Conservation (phyloP, 352 stramenopile species). For the Pilasporangium apinafurcum region DNA sequence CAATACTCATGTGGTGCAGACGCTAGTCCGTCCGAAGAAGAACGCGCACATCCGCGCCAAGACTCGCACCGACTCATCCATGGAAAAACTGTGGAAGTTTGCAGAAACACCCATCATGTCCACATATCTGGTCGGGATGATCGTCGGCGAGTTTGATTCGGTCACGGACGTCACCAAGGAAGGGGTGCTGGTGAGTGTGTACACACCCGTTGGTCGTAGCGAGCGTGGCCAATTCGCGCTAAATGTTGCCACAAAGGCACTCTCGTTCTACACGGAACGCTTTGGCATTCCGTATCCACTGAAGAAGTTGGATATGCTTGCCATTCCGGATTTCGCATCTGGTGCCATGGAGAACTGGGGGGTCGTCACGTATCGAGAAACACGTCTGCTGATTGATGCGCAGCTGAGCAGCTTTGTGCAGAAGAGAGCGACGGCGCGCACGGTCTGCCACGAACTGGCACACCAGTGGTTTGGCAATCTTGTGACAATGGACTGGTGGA, state of each 20-base stretch:
- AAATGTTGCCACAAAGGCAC: slow-evolving; percentile 43
- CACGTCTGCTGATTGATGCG: slow-evolving; percentile 83
- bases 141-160: slow-evolving; percentile 96
- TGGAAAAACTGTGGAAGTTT: slow-evolving; percentile 81
- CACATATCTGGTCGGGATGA: slow-evolving; percentile 93
- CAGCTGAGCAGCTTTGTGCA: slow-evolving; percentile 58
- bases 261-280: slow-evolving; percentile 68
- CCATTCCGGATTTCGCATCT: slow-evolving; percentile 95
- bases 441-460: slow-evolving; percentile 97
- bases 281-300: slow-evolving; percentile 92
- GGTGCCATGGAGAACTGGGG: slow-evolving; percentile 97
- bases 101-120: slow-evolving; percentile 95
- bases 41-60: slow-evolving; percentile 47
- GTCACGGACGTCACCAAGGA: slow-evolving; percentile 87
- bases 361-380: slow-evolving; percentile 97
- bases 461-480: slow-evolving; percentile 98
- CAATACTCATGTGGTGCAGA: slow-evolving; percentile 95
- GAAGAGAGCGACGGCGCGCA: slow-evolving; percentile 84
- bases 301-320: slow-evolving; percentile 97
- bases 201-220: slow-evolving; percentile 92
- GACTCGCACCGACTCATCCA: slow-evolving; percentile 19
- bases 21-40: slow-evolving; percentile 44
- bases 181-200: slow-evolving; percentile 92
- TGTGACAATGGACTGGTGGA: slow-evolving; percentile 98
- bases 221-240: slow-evolving; percentile 91